phyloP scores from a whole-genome alignment of 2,329 filamentous ascomycete species.

The Hymenoscyphus linearis region DNA sequence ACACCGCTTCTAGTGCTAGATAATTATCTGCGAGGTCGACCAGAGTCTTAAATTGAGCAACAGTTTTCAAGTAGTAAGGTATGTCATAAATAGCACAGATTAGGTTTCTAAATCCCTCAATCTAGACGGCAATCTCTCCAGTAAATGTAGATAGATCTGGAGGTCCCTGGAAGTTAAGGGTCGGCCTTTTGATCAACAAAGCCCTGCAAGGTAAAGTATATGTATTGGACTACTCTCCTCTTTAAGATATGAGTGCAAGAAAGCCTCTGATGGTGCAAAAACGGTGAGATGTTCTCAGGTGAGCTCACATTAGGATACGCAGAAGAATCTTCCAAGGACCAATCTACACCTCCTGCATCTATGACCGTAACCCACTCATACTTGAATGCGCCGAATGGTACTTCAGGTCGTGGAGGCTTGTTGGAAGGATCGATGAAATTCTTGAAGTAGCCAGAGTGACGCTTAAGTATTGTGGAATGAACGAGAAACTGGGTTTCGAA shows the following conservation, averaged over 20 bases:
- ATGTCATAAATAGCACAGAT: not conserved
- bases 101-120: not conserved
- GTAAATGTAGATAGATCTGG: not conserved
- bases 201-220: not conserved
- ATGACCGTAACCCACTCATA: constrained; percentile 13
- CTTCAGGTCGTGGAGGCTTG: constrained; percentile 1
- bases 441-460: not conserved
- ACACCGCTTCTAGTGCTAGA: not conserved
- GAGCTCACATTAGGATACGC: not conserved
- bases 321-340: not conserved
- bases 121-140: not conserved
- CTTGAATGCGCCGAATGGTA: not conserved
- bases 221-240: not conserved
- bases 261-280: not conserved
- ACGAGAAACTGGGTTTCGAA: not conserved
- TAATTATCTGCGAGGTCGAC: not conserved
- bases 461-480: not conserved
- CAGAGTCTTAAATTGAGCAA: not conserved
- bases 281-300: too few species aligned
- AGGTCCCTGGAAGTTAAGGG: not conserved
- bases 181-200: not conserved
- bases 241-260: not conserved
- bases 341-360: constrained; percentile 1
- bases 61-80: not conserved
- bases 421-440: constrained; percentile 11